phyloP scores from a whole-genome alignment of 2,329 filamentous ascomycete genomes.

The Metarhizium rileyi region DNA sequence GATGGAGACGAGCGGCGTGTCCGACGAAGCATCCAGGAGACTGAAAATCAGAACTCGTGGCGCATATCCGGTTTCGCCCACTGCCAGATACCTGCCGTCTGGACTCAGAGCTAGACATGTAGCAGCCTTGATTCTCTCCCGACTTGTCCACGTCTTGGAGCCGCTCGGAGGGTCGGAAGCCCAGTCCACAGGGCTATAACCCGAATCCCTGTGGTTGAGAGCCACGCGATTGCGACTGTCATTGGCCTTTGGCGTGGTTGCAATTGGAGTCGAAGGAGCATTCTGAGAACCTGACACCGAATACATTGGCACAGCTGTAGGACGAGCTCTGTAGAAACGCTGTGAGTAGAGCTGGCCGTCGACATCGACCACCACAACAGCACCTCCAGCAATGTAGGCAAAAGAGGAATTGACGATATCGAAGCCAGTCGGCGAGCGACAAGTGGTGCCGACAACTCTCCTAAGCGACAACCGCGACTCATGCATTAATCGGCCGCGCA shows the following conservation, averaged over 20 bases:
- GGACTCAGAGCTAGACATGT: constrained; percentile 83
- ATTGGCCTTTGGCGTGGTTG: constrained; percentile 49
- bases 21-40: constrained; percentile 67
- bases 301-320: constrained; percentile 61
- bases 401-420: constrained; percentile 71
- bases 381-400: constrained; percentile 85
- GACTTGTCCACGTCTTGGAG: constrained; percentile 73
- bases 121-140: constrained; percentile 88
- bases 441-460: constrained; percentile 86
- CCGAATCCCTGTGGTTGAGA: constrained; percentile 36
- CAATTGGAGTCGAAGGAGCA: constrained; percentile 37
- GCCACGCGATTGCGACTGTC: constrained; percentile 51
- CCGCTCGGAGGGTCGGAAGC: constrained; percentile 45
- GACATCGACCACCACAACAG: constrained; percentile 81
- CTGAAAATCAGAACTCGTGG: constrained; percentile 87
- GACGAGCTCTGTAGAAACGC: constrained; percentile 83
- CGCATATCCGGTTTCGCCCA: constrained; percentile 92
- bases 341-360: constrained; percentile 60
- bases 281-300: constrained; percentile 43
- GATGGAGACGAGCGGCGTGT: constrained; percentile 74
- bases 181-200: constrained; percentile 38
- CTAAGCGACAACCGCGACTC: constrained; percentile 61
- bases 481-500: constrained; percentile 36
- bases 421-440: constrained; percentile 74
- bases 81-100: constrained; percentile 78